A percentile compares a stretch with the other conserved stretches of the same genome.
phyloP scores from a whole-genome alignment of 768 basidiomycete genomes.

The Lactarius indigo region DNA sequence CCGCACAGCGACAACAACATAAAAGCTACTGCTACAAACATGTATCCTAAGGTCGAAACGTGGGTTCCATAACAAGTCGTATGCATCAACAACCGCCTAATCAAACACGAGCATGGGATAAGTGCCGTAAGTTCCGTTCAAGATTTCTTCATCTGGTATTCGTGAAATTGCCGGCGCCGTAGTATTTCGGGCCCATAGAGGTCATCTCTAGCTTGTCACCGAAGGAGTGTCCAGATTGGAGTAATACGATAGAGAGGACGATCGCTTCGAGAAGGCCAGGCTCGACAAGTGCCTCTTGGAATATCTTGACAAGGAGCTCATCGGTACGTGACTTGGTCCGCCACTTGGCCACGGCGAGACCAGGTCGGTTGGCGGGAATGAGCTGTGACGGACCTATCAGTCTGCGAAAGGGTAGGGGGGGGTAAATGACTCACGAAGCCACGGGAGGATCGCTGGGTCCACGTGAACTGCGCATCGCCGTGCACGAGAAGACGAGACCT shows the following conservation, averaged over 20 bases:
- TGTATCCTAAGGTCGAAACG: not conserved
- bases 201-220: not conserved
- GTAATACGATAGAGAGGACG: conserved; percentile 9
- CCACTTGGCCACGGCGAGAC: conserved; percentile 19
- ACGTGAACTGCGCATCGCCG: conserved; percentile 10
- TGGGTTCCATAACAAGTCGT: not conserved
- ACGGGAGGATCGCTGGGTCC: not conserved
- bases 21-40: not conserved
- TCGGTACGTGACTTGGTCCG: conserved; percentile 6
- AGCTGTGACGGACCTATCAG: not conserved
- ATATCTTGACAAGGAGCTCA: conserved; percentile 13
- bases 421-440: conserved; percentile 10
- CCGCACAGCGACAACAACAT: not conserved
- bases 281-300: conserved; percentile 13
- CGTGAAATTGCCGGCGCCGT: not conserved
- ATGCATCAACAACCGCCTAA: not conserved
- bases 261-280: conserved; percentile 15
- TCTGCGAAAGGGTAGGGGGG: not conserved
- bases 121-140: not conserved
- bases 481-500: conserved; percentile 15
- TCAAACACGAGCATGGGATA: not conserved
- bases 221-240: conserved; percentile 12
- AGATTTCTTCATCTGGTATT: not conserved
- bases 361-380: conserved; percentile 15
- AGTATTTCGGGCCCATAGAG: not conserved